A percentile compares a stretch with the other conserved stretches of the same genome.
phyloP scores from a whole-genome alignment of 257 asterid genomes.

The Mentha longifolia region DNA sequence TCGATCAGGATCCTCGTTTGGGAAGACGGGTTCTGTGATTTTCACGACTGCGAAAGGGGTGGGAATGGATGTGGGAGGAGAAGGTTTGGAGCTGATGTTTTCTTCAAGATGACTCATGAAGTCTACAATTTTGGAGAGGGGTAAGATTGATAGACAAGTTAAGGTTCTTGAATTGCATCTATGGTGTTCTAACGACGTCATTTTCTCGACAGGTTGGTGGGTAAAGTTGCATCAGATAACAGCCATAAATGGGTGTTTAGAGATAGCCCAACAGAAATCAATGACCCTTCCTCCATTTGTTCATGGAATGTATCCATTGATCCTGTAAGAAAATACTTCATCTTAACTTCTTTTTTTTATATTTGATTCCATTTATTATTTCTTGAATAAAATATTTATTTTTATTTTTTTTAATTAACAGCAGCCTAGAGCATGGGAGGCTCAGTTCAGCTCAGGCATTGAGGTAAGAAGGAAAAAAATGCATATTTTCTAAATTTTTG shows the following conservation, averaged over 20 bases:
- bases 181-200: background rate
- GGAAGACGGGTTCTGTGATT: conserved; percentile 90
- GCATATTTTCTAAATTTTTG: background rate
- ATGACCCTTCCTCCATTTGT: conserved; percentile 55
- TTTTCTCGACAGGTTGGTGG: conserved; percentile 64
- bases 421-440: conserved; percentile 93
- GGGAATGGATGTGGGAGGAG: conserved; percentile 52
- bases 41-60: conserved; percentile 63
- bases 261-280: conserved; percentile 56
- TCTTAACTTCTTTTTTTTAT: background rate
- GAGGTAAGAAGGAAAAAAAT: conserved; percentile 51
- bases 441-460: conserved; percentile 84
- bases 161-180: background rate
- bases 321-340: conserved; percentile 50
- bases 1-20: conserved; percentile 83
- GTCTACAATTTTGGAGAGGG: conserved; percentile 91
- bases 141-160: conserved; percentile 33
- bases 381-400: conserved; percentile 15
- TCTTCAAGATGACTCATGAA: conserved; percentile 86
- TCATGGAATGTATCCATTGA: conserved; percentile 76
- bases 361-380: background rate
- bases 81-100: conserved; percentile 76
- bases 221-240: conserved; percentile 84
- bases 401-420: conserved; percentile 27
- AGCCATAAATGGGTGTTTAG: conserved; percentile 82